Conservation (phyloP, 495 filamentous ascomycete species). For the Penicillium malachiteum region DNA sequence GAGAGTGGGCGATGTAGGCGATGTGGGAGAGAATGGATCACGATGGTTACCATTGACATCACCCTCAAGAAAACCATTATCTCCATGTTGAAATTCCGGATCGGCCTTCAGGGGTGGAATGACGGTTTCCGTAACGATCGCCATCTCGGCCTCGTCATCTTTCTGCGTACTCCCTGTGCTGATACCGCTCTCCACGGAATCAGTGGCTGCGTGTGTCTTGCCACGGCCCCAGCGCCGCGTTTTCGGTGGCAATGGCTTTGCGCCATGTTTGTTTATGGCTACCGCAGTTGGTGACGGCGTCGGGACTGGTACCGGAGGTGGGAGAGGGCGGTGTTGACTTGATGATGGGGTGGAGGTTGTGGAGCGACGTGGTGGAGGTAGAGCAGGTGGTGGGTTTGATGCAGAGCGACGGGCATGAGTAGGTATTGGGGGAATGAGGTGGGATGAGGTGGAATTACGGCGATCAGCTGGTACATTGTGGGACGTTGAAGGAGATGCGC, state of each 20-base stretch:
- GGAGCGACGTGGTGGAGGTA: slow-evolving; percentile 42
- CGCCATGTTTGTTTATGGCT: slow-evolving; percentile 22
- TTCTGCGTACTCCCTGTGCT: slow-evolving; percentile 19
- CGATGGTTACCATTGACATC: not conserved
- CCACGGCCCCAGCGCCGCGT: slow-evolving; percentile 39
- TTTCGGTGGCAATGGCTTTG: slow-evolving; percentile 39
- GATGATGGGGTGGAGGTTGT: slow-evolving; percentile 21
- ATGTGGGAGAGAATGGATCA: slow-evolving; percentile 29
- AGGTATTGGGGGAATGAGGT: slow-evolving; percentile 25
- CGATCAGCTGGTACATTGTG: slow-evolving; percentile 16
- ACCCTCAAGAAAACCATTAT: not conserved
- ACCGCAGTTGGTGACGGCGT: not conserved
- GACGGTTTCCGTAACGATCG: slow-evolving; percentile 13
- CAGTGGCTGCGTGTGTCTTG: slow-evolving; percentile 26
- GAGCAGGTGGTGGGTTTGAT: slow-evolving; percentile 41
- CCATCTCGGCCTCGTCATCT: slow-evolving; percentile 14
- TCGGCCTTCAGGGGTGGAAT: not conserved
- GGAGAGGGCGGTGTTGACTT: slow-evolving; percentile 26
- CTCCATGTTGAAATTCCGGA: not conserved
- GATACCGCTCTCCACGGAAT: slow-evolving; percentile 22
- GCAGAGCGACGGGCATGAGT: slow-evolving; percentile 32
- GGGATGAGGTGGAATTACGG: slow-evolving; percentile 30
- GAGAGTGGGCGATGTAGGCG: slow-evolving; percentile 24
- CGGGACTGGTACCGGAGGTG: not conserved
- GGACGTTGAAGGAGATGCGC: slow-evolving; percentile 1